phyloP scores from a whole-genome alignment of 1,284 basidiomycete species.

The Thecaphora thlaspeos region DNA sequence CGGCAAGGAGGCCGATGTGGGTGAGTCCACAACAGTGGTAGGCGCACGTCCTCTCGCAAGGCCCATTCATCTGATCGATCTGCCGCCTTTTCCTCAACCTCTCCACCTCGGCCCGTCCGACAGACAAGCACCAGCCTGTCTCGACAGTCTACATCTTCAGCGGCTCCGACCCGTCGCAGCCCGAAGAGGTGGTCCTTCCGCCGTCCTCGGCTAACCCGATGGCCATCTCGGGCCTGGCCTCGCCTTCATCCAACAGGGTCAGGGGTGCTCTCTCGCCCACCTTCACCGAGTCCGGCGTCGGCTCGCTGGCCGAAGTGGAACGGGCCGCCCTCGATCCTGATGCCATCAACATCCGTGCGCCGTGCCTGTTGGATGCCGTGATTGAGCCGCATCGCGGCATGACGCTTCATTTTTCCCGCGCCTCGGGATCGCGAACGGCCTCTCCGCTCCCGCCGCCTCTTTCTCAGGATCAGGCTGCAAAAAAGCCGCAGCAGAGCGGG shows the following conservation, averaged over 20 bases:
- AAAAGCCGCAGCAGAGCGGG: too few species aligned
- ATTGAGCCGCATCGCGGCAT: slow-evolving; percentile 16
- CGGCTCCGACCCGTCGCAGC: slow-evolving; percentile 17
- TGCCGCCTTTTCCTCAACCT: too few species aligned
- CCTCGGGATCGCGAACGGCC: slow-evolving; percentile 1
- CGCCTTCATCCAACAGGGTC: slow-evolving; percentile 1
- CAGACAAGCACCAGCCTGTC: slow-evolving; percentile 31
- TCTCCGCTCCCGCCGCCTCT: slow-evolving; percentile 5
- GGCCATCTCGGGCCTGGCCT: background rate
- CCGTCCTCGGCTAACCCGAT: slow-evolving; percentile 2
- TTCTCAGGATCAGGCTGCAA: background rate
- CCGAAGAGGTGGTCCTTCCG: slow-evolving; percentile 18
- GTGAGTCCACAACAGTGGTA: background rate
- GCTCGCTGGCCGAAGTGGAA: slow-evolving; percentile 11
- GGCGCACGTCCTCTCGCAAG: too few species aligned
- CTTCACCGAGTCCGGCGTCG: background rate
- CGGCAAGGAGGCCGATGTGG: background rate
- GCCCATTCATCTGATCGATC: too few species aligned
- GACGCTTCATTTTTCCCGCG: slow-evolving; percentile 15
- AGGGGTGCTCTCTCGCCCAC: slow-evolving; percentile 24
- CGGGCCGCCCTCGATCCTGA: slow-evolving; percentile 25
- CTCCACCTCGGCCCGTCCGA: too few species aligned
- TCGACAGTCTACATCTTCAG: slow-evolving; percentile 32
- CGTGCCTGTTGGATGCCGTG: slow-evolving; percentile 9
- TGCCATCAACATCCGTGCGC: slow-evolving; percentile 22